Evolutionary conservation across 2,329 filamentous ascomycete species (phyloP).

Genomic region (Colletotrichum incanum): DNA sequence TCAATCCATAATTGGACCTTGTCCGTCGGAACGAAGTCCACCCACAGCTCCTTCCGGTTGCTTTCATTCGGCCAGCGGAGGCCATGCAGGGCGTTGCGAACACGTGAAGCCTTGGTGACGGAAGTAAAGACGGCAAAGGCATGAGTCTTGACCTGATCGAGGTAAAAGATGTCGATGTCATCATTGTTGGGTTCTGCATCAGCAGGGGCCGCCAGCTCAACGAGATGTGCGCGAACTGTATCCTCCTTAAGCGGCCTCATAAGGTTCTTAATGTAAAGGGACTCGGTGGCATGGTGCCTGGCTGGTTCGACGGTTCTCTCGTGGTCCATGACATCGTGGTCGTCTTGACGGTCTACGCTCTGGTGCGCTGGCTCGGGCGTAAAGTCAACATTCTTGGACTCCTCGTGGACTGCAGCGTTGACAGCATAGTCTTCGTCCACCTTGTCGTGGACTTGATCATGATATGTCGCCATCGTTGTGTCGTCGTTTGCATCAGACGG

Average conservation of each 20-base stretch:
- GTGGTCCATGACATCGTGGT: slow-evolving; percentile 51
- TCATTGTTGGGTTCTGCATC: slow-evolving; percentile 65
- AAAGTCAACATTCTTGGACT: neutral
- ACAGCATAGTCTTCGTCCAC: neutral
- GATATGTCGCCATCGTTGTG: slow-evolving; percentile 23
- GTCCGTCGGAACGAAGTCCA: slow-evolving; percentile 89
- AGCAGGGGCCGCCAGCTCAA: slow-evolving; percentile 76
- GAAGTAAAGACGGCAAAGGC: slow-evolving; percentile 84
- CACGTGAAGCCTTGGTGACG: slow-evolving; percentile 80
- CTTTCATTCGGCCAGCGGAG: slow-evolving; percentile 90
- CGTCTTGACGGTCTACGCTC: slow-evolving; percentile 3
- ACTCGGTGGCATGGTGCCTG: slow-evolving; percentile 79
- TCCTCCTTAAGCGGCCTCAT: slow-evolving; percentile 86
- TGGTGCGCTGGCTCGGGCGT: slow-evolving; percentile 20
- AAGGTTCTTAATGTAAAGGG: slow-evolving; percentile 91
- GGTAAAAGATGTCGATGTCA: slow-evolving; percentile 78
- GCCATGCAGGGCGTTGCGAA: slow-evolving; percentile 82
- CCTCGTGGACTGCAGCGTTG: neutral
- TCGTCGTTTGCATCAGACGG: slow-evolving; percentile 5
- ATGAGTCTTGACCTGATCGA: slow-evolving; percentile 91
- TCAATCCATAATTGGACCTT: slow-evolving; percentile 82
- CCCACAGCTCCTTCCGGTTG: slow-evolving; percentile 86
- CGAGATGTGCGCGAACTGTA: slow-evolving; percentile 78
- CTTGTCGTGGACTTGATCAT: slow-evolving; percentile 15
- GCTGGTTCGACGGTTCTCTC: slow-evolving; percentile 66